Conservation (phyloP, 2,329 filamentous ascomycete genomes). For the Hypomyces rosellus region DNA sequence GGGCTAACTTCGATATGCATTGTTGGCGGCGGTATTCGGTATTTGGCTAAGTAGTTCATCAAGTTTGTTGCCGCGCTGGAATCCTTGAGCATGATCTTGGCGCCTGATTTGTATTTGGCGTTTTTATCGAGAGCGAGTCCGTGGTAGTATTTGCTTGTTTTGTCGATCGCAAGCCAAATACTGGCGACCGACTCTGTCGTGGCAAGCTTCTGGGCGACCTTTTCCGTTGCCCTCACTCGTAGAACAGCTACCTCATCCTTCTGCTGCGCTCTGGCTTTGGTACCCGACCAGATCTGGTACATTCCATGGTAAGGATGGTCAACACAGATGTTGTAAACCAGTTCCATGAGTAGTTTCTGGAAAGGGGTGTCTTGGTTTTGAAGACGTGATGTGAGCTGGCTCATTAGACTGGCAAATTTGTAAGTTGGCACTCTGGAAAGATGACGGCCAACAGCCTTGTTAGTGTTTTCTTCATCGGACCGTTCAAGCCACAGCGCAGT, state of each 20-base stretch:
- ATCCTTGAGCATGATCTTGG: conserved; percentile 58
- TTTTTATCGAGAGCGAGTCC: conserved; percentile 59
- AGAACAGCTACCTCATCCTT: conserved; percentile 70
- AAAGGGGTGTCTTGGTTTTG: conserved; percentile 66
- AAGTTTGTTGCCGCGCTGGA: conserved; percentile 58
- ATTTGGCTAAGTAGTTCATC: conserved; percentile 54
- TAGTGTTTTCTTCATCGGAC: conserved; percentile 68
- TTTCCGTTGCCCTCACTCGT: conserved; percentile 66
- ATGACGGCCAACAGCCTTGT: conserved; percentile 65
- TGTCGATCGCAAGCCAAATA: conserved; percentile 67
- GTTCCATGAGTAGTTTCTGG: conserved; percentile 63
- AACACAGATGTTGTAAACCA: conserved; percentile 77
- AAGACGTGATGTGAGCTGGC: conserved; percentile 90
- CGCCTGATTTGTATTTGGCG: conserved; percentile 60
- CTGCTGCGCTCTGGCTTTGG: conserved; percentile 59
- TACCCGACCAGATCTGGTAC: conserved; percentile 89
- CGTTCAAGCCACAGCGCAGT: conserved; percentile 91
- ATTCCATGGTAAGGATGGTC: conserved; percentile 97
- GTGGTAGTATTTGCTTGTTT: conserved; percentile 63
- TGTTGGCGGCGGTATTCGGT: conserved; percentile 79
- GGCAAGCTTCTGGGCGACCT: conserved; percentile 56
- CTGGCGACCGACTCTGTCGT: conserved; percentile 42
- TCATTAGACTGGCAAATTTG: conserved; percentile 91
- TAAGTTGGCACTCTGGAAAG: conserved; percentile 73
- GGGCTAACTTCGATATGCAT: conserved; percentile 72